phyloP scores from a whole-genome alignment of 2,329 filamentous ascomycete species.

The Alternaria incomplexa region DNA sequence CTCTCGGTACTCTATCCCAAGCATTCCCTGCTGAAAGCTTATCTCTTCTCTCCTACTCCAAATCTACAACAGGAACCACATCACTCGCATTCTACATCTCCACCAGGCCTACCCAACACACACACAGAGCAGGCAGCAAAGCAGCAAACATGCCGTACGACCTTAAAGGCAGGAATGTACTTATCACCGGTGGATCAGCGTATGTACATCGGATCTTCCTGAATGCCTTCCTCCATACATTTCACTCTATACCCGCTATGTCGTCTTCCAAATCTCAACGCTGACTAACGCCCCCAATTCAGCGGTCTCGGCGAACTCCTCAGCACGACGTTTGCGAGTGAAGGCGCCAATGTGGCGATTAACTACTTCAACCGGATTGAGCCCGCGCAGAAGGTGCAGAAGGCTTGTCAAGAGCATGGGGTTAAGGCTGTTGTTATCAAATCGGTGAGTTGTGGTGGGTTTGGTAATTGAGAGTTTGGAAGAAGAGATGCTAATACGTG shows the following conservation, averaged over 20 bases:
- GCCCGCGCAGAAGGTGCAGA: conserved; percentile 65
- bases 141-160: conserved; percentile 63
- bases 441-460: conserved; percentile 56
- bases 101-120: not conserved
- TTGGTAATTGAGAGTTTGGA: too few species aligned
- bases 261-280: too few species aligned
- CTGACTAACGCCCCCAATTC: not conserved
- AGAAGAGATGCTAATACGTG: not conserved
- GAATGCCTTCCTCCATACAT: not conserved
- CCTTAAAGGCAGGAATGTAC: conserved; percentile 66
- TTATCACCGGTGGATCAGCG: conserved; percentile 70
- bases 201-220: conserved; percentile 42
- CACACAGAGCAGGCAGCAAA: not conserved
- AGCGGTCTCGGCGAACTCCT: conserved; percentile 76
- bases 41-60: not conserved
- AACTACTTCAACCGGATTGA: conserved; percentile 72
- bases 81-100: not conserved
- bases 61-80: too few species aligned
- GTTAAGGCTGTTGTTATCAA: conserved; percentile 64
- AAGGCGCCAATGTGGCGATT: conserved; percentile 73
- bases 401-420: conserved; percentile 60
- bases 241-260: not conserved
- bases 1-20: too few species aligned
- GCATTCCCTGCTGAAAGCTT: too few species aligned
- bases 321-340: conserved; percentile 68